Evolutionary conservation across 352 stramenopile species (phyloP).

Genomic region (Phytopythium cucurbitacearum): DNA sequence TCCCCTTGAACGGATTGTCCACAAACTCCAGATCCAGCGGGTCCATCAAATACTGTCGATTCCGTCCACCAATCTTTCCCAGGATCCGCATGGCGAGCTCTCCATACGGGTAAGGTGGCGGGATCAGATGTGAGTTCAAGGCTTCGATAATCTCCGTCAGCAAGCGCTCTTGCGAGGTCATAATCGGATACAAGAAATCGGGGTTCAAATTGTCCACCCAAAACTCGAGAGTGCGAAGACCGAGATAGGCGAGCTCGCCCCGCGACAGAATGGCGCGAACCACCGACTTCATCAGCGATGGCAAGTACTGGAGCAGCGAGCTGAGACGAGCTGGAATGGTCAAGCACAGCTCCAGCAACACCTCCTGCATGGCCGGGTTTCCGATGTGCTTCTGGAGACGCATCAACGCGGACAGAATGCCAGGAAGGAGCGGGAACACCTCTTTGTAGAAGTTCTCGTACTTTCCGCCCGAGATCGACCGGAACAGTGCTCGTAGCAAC

Average conservation of each 20-base stretch:
- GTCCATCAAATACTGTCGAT: constrained; percentile 88
- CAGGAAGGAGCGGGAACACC: constrained; percentile 91
- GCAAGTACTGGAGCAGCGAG: constrained; percentile 95
- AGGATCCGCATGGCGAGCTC: constrained; percentile 94
- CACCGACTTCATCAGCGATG: constrained; percentile 94
- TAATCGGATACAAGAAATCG: constrained; percentile 95
- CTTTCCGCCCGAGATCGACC: constrained; percentile 95
- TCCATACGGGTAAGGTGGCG: constrained; percentile 96
- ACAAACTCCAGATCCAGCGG: constrained; percentile 57
- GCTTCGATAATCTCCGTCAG: constrained; percentile 95
- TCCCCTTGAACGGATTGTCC: constrained; percentile 37
- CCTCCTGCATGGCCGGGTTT: constrained; percentile 84
- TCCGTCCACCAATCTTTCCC: constrained; percentile 96
- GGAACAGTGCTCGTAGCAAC: constrained; percentile 92
- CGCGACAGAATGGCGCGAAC: constrained; percentile 92
- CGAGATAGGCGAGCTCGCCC: constrained; percentile 94
- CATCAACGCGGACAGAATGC: constrained; percentile 92
- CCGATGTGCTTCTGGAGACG: constrained; percentile 89
- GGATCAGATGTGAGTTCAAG: constrained; percentile 94
- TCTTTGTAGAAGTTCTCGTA: constrained; percentile 99
- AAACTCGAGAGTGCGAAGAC: constrained; percentile 95
- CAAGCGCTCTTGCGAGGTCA: constrained; percentile 85
- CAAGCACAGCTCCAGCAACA: constrained; percentile 94
- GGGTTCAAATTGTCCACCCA: constrained; percentile 99
- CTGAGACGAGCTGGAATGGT: constrained; percentile 95